Evolutionary conservation across 2,329 filamentous ascomycete species (phyloP), one percentile per base, ranked within the genome.

Genomic region (Helotiales sp.): DNA sequence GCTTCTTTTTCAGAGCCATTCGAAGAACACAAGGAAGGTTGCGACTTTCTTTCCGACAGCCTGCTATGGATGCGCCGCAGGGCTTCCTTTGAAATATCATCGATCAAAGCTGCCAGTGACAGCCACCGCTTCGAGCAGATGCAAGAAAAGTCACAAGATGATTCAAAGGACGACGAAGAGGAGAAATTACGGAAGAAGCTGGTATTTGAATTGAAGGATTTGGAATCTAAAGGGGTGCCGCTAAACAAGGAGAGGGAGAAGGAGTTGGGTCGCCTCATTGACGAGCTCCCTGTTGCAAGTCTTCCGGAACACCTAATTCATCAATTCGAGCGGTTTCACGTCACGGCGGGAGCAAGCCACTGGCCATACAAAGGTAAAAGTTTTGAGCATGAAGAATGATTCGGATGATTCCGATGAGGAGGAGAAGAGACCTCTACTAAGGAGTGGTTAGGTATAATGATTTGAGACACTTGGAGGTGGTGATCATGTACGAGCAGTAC

Each of bases 281-380:
- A 54, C 20, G 6, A 54, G 30, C n/a, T n/a, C n/a, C 47, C 13
- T 40, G 30, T 63, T n/a, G 54, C 30, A 63, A 54, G 47, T 22
- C 45, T 63, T 26, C 28, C 28, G 32, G 47, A 63, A 43, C 32
- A 63, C 26, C 45, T 54, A 24, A 63, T 40, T 63, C 26, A 26
- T 63, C 45, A 63, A 54, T 30, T 63, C n/a, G n/a, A n/a, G n/a
- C n/a, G n/a, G n/a, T n/a, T n/a, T n/a, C n/a, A n/a, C 47, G 30
- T 54, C 26, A 63, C 30, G 62, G 49, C 30, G 15, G 37, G 30
- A 58, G 64, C 49, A 63, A 20, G 52, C 20, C 24, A 24, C 24
- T 58, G 22, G 26, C 37, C 32, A 34, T 59, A 47, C 22, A 57
- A 45, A 64, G 52, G 37, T 58, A 50, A 57, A 45, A 57, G 30